Evolutionary conservation across 352 stramenopile species (phyloP), one percentile per base, ranked within the genome.

Genomic region (Pythium oligandrum): DNA sequence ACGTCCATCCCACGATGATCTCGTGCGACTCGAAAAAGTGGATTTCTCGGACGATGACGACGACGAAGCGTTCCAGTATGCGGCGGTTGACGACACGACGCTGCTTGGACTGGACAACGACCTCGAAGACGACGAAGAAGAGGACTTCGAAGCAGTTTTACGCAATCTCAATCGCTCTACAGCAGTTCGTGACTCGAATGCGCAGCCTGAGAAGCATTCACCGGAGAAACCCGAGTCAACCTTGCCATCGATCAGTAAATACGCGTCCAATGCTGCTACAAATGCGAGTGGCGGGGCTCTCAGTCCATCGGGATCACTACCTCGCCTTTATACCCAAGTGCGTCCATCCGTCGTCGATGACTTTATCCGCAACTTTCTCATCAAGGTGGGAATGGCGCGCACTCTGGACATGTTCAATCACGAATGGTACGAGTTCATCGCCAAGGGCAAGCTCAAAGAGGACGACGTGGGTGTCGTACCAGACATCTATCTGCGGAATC

Each of bases 321-420:
- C 70, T 5, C 66, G 61, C 2, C 38, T 76, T 4, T 67, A 89
- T 51, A 92, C 81, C 4, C 81, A 90, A 70, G 74, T 88, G 49
- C 71, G 78, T 32, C 91, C 91, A 4, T 78, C 87, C 0, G 88
- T 98, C 8, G 82, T 97, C 31, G 92, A 98, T 64, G 92, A 98
- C 52, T 98, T 98, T 45, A 86, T 98, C 58, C 85, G 90, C 37
- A 98, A 97, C 57, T 98, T 98, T 61, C 69, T 98, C 44, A 97
- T 98, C 66, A 97, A 98, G 59, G 66, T 95, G 10, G 77, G 83
- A 36, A 95, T 98, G 76, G 53, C 71, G 5, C 71, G 77, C 32
- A 97, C 92, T 47, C 79, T 98, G 34, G 90, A 98, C 53, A 76
- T 75, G 58, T 98, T 98, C 69, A 98, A 98, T 65, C 92, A 95